Percentiles rank a stretch among this genome's conserved stretches.
These are phyloP conservation scores for Pyronema omphalodes DNA, from an alignment of 495 filamentous ascomycete genomes.

Conservation along the genomic window DNA sequence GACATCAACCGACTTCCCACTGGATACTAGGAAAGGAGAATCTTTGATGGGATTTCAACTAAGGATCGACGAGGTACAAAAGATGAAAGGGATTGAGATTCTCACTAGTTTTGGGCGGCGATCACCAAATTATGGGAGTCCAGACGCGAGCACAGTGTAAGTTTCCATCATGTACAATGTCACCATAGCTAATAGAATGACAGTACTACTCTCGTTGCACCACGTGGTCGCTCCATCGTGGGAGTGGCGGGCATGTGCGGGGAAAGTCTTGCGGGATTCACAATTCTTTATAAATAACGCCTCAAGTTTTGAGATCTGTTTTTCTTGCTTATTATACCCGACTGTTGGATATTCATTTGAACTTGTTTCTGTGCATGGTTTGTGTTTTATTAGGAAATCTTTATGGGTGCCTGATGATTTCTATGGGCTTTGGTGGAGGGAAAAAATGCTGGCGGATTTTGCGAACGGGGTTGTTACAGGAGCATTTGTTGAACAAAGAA, in stretches of 20 bases:
- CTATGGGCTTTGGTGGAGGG: neutral
- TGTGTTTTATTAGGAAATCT: neutral
- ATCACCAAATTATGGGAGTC: slow-evolving; percentile 71
- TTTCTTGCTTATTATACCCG: neutral
- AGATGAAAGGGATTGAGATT: slow-evolving; percentile 84
- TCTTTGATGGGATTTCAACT: slow-evolving; percentile 74
- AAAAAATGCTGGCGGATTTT: neutral
- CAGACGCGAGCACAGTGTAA: slow-evolving; percentile 65
- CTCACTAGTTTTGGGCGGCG: slow-evolving; percentile 72
- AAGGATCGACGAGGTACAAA: slow-evolving; percentile 44
- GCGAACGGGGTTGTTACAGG: neutral
- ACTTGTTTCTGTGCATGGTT: neutral
- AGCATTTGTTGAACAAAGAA: neutral
- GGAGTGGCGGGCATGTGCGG: slow-evolving; percentile 62
- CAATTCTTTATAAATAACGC: slow-evolving; percentile 38
- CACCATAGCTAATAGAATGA: slow-evolving; percentile 10
- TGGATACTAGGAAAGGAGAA: slow-evolving; percentile 71
- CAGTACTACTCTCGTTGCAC: slow-evolving; percentile 78
- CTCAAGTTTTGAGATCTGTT: neutral
- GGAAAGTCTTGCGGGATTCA: slow-evolving; percentile 63
- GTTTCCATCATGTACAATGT: slow-evolving; percentile 21
- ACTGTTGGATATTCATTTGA: neutral
- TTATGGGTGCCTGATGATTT: neutral
- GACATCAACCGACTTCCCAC: slow-evolving; percentile 11
- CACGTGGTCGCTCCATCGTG: slow-evolving; percentile 72